Base-by-base conservation (phyloP, 257 asterid species). In the Solanum appendiculatum region DNA sequence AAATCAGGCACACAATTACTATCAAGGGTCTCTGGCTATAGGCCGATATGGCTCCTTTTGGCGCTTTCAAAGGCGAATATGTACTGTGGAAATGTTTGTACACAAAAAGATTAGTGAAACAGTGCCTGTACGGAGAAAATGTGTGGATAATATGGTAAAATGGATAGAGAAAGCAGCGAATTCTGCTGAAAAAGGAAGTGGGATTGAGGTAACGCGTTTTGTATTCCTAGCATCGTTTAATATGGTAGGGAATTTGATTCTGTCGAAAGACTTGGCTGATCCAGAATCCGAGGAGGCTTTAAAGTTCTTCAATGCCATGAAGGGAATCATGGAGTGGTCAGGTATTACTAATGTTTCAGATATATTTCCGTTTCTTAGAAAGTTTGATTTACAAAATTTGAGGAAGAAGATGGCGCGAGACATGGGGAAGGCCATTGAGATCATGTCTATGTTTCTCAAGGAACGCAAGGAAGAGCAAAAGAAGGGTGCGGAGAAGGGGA, bases 321-420 rank as follows among this genome's bases (percentile, higher is more conserved):
- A 88, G 39, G 91, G 92, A 73, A 27, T 94, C 44, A 90, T 87
- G 91, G 91, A 89, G 88, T 92, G 92, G 92, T 88, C 95, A 48
- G 97, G 95, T 12, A 88, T 85, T 42, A 89, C 92, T 12, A 94
- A 94, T 34, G 29, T 94, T 5, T 94, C 56, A 8, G 95, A 94
- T n/a, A 68, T 94, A 86, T 94, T 94, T 63, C 94, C 97, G 0
- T 88, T 89, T 86, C 87, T 94, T 84, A 91, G 33, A 33, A 54
- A 92, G 88, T 46, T 91, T 3, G 97, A 94, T 85, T 94, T 94
- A 10, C 97, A 93, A 60, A 94, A 94, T 0, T 82, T 94, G 91
- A 85, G 88, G 69, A 85, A 93, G 82, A 90, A 81, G 42, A 90
- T 88, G 34, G 88, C 90, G 1, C 85, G 87, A 1, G 95, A 94